Conservation (phyloP, 495 filamentous ascomycete genomes). For the Annulohypoxylon moriforme region DNA sequence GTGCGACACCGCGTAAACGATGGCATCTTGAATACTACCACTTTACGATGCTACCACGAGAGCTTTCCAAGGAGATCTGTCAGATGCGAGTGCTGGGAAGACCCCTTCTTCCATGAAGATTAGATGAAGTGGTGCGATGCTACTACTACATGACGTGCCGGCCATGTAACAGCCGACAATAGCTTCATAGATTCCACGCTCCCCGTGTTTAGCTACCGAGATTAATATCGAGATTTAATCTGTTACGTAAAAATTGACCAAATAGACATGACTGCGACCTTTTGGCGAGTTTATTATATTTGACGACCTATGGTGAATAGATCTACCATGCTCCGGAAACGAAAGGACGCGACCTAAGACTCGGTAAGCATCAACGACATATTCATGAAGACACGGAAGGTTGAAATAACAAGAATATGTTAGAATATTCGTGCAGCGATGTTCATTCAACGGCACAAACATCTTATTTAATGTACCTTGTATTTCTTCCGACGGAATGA, state of each 20-base stretch:
- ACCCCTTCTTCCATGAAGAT: background rate
- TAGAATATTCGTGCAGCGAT: too few relatives aligned
- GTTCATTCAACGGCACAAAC: too few relatives aligned
- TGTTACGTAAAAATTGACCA: constrained; percentile 35
- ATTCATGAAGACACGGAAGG: too few relatives aligned
- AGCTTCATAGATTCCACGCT: constrained; percentile 3
- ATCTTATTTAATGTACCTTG: too few relatives aligned
- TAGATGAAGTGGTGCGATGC: constrained; percentile 35
- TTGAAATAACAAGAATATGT: too few relatives aligned
- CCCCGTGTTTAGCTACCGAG: constrained; percentile 22
- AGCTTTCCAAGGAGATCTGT: constrained; percentile 15
- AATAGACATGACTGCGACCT: background rate
- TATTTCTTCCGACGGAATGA: too few relatives aligned
- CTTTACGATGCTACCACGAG: background rate
- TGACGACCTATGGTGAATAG: background rate
- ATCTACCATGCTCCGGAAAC: background rate
- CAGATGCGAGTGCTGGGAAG: constrained; percentile 4
- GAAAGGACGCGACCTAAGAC: too few relatives aligned
- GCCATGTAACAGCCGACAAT: constrained; percentile 34
- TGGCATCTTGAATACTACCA: constrained; percentile 26
- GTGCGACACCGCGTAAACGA: constrained; percentile 8
- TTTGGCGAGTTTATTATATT: background rate
- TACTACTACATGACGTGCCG: constrained; percentile 39
- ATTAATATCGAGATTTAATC: constrained; percentile 30
- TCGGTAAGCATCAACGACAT: too few relatives aligned